phyloP scores from a whole-genome alignment of 2,329 filamentous ascomycete genomes.

The Neonectria coccinea region DNA sequence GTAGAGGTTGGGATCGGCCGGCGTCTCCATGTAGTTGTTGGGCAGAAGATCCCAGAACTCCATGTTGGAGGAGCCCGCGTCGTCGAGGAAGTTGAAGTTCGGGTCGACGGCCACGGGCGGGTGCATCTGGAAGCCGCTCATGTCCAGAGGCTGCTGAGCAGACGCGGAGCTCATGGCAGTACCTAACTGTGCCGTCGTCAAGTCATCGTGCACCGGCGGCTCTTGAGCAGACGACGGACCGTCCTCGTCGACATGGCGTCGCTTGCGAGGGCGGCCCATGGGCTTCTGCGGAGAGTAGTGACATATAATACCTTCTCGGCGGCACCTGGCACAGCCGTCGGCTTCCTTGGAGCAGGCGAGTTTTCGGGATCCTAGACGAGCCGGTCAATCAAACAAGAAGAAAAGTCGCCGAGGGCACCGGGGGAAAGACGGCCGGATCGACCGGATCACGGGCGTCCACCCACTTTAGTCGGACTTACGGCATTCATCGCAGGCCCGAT shows the following conservation, averaged over 20 bases:
- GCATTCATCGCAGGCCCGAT: slow-evolving; percentile 75
- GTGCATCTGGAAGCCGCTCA: slow-evolving; percentile 22
- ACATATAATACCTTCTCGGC: slow-evolving; percentile 66
- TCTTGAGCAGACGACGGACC: slow-evolving; percentile 33
- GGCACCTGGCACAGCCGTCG: slow-evolving; percentile 70
- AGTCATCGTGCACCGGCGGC: slow-evolving; percentile 19
- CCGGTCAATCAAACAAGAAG: slow-evolving; percentile 28
- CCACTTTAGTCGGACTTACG: slow-evolving; percentile 58
- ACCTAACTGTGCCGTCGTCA: not conserved
- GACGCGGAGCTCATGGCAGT: not conserved
- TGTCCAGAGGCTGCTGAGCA: slow-evolving; percentile 1
- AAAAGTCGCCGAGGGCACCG: slow-evolving; percentile 45
- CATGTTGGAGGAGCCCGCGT: slow-evolving; percentile 43
- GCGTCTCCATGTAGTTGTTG: slow-evolving; percentile 38
- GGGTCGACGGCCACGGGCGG: slow-evolving; percentile 43
- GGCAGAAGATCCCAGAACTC: slow-evolving; percentile 55
- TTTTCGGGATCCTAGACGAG: slow-evolving; percentile 67
- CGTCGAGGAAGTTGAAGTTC: slow-evolving; percentile 52
- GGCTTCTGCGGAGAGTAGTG: slow-evolving; percentile 74
- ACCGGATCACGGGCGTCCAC: slow-evolving; percentile 13
- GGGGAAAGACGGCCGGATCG: slow-evolving; percentile 5
- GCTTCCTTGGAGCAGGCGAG: slow-evolving; percentile 73
- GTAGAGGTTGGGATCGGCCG: slow-evolving; percentile 35
- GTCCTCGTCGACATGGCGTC: slow-evolving; percentile 56
- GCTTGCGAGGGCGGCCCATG: slow-evolving; percentile 74